Evolutionary conservation across 1,284 basidiomycete genomes (phyloP).

Genomic region (Porodaedalea pini): DNA sequence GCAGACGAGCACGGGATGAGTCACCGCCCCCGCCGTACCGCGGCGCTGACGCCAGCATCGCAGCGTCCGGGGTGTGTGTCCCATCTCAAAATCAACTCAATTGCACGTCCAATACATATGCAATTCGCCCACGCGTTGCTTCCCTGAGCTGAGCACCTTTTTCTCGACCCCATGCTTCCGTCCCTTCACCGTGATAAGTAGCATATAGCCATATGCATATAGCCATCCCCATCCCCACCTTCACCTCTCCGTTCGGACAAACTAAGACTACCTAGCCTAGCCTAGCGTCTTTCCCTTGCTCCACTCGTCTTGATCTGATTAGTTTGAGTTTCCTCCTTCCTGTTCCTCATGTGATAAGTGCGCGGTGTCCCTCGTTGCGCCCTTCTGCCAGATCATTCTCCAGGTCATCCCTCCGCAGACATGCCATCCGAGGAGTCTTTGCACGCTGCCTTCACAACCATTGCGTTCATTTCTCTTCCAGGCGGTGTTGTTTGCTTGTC

Average conservation of each 20-base stretch:
- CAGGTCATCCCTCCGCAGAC: background rate
- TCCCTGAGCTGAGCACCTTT: too few species aligned
- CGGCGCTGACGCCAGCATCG: background rate
- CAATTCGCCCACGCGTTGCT: too few species aligned
- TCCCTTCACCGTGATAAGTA: too few species aligned
- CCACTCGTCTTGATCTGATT: background rate
- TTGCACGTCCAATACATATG: background rate
- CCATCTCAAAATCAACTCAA: background rate
- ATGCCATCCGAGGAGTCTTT: background rate
- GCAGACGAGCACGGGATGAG: too few species aligned
- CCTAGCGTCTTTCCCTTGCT: background rate
- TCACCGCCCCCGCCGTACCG: background rate
- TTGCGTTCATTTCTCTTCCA: background rate
- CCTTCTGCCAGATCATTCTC: background rate
- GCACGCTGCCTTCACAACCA: background rate
- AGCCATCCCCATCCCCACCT: too few species aligned
- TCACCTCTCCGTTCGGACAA: too few species aligned
- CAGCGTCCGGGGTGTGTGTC: background rate
- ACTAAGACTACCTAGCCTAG: too few species aligned
- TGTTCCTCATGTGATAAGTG: background rate
- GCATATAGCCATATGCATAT: too few species aligned
- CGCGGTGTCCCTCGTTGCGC: too few species aligned
- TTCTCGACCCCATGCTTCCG: too few species aligned
- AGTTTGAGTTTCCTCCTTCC: background rate
- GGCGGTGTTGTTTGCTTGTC: background rate